Evolutionary conservation across 768 basidiomycete species (phyloP), one percentile per base, ranked within the genome.

Genomic region (Pisolithus marmoratus): DNA sequence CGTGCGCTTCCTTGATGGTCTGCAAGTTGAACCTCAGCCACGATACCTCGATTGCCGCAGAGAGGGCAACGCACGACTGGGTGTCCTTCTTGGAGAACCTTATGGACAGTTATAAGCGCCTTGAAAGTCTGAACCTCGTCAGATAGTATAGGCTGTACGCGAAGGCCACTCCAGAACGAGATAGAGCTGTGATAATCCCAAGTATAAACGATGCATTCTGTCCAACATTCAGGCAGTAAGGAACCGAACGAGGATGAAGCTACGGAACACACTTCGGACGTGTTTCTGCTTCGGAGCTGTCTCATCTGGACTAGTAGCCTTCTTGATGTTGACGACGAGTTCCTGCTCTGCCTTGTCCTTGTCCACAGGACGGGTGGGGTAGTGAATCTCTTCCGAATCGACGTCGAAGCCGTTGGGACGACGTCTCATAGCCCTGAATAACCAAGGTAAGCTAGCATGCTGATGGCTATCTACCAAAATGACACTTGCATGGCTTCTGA

Each of bases 41-140:
- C 20, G 49, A 43, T 52, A 51, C 46, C 23, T 9, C 48, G 22
- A 48, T n/a, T 31, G 50, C 41, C 48, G 17, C 38, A 49, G 15
- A 23, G 38, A 43, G 49, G 49, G 37, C 47, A 37, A 65, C 74
- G 58, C 63, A 97, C 96, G 49, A 86, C 78, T 11, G 94, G 93
- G 66, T 99, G 96, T 5, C 96, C 96, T 69, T 99, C 96, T 70
- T 99, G 96, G 34, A 99, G 68, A 40, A 99, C 85, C 72, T 99
- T 99, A 72, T 99, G 96, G 12, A 98, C 94, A 9, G 87, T 91
- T 58, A 99, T 98, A 58, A 99, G 80, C 2, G 90, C 90, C 70
- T 99, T 99, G 80, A 98, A 99, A 0, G 96, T 95, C 71, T 96
- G 94, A 0, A 98, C 83, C 74, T 99, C 96, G 69, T 99, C 96